Conservation (phyloP, 352 stramenopile genomes). For the Sclerospora graminicola region DNA sequence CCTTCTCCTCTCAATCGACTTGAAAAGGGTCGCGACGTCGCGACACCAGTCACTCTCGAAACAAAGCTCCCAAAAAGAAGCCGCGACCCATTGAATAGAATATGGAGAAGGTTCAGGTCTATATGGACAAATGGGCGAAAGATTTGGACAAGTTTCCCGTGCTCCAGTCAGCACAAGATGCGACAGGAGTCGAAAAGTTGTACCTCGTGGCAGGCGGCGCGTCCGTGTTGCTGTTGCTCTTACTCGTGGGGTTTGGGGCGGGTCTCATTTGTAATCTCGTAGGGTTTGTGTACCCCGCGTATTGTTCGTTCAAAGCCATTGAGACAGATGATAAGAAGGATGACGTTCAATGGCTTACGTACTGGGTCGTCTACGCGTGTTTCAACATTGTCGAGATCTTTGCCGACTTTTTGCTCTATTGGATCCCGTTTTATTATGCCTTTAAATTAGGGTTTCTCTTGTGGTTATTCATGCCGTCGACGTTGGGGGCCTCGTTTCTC, state of each 20-base stretch:
- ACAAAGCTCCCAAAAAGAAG: slow-evolving; percentile 8
- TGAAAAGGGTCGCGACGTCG: not conserved
- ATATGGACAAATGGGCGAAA: slow-evolving; percentile 82
- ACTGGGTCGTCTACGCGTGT: slow-evolving; percentile 97
- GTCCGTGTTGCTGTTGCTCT: slow-evolving; percentile 61
- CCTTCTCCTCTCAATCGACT: not conserved
- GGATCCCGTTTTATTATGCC: slow-evolving; percentile 97
- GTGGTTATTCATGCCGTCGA: slow-evolving; percentile 96
- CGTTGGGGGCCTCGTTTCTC: slow-evolving; percentile 90
- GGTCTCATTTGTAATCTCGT: slow-evolving; percentile 80
- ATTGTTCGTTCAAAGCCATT: slow-evolving; percentile 82
- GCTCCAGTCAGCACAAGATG: slow-evolving; percentile 69
- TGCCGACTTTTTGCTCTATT: slow-evolving; percentile 93
- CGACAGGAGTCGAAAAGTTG: slow-evolving; percentile 82
- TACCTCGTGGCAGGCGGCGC: slow-evolving; percentile 67
- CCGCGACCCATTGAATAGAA: not conserved
- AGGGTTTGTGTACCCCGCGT: slow-evolving; percentile 77
- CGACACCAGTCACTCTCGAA: slow-evolving; percentile 9
- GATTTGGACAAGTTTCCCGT: slow-evolving; percentile 75
- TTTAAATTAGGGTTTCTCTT: slow-evolving; percentile 97
- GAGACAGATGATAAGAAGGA: slow-evolving; percentile 68
- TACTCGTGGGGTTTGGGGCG: slow-evolving; percentile 73
- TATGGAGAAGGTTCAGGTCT: slow-evolving; percentile 80
- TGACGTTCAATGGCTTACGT: slow-evolving; percentile 91
- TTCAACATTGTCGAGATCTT: slow-evolving; percentile 97